Conservation (phyloP, 352 stramenopile genomes). For the Phytophthora nicotianae region DNA sequence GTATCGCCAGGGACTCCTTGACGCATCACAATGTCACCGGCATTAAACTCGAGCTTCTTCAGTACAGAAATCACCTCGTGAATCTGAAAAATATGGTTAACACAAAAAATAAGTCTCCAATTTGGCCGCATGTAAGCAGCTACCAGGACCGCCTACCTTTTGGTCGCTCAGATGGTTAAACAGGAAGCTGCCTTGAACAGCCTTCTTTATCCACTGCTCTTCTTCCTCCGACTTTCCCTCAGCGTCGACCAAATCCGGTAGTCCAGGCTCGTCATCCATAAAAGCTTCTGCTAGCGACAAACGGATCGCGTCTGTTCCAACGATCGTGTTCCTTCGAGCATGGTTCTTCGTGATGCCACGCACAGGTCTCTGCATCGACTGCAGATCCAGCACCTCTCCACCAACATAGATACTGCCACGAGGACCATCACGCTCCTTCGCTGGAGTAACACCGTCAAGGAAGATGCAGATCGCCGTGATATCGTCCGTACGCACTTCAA, state of each 20-base stretch:
- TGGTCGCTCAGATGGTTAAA: conserved; percentile 92
- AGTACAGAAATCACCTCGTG: conserved; percentile 90
- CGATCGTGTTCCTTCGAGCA: conserved; percentile 76
- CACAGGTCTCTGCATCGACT: conserved; percentile 86
- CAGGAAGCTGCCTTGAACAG: conserved; percentile 92
- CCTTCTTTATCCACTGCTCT: conserved; percentile 85
- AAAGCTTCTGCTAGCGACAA: conserved; percentile 72
- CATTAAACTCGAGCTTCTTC: conserved; percentile 79
- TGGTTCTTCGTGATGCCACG: conserved; percentile 73
- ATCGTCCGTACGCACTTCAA: conserved; percentile 95
- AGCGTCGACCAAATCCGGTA: conserved; percentile 35
- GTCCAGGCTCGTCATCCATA: conserved; percentile 35
- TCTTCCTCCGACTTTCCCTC: conserved; percentile 80
- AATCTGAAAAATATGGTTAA: conserved; percentile 46
- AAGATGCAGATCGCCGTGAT: conserved; percentile 93
- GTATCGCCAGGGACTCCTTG: conserved; percentile 93
- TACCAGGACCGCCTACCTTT: conserved; percentile 54
- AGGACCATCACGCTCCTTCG: conserved; percentile 60
- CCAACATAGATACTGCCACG: conserved; percentile 86
- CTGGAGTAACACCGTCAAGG: conserved; percentile 66
- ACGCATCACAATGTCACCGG: conserved; percentile 90
- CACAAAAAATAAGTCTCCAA: conserved; percentile 1
- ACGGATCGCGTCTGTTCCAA: conserved; percentile 84
- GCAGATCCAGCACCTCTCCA: conserved; percentile 78
- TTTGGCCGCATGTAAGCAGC: neutral